Base-by-base conservation (phyloP, 129 eudicot species). In the Mikania micrantha region DNA sequence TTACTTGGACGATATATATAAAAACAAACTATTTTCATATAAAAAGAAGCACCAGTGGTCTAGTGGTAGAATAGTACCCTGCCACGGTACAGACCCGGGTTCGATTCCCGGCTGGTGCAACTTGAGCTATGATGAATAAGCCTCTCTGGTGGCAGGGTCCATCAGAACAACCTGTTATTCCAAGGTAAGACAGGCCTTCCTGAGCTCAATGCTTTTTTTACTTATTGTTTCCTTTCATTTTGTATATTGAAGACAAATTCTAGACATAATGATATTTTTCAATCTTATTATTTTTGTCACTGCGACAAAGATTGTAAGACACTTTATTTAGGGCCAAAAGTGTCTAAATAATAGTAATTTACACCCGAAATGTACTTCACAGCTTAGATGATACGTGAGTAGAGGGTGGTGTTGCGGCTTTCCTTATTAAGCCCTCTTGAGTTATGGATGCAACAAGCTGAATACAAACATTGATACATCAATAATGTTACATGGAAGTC, bases 1-100 rank as follows among this genome's bases (percentile, higher is more conserved):
- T n/a, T n/a, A n/a, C n/a, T n/a, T n/a, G n/a, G n/a, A n/a, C n/a
- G n/a, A n/a, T n/a, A n/a, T n/a, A n/a, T n/a, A n/a, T n/a, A n/a
- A n/a, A n/a, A n/a, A n/a, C n/a, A n/a, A n/a, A n/a, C n/a, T n/a
- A n/a, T n/a, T n/a, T n/a, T n/a, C 4, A 29, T 2, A 4, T 2
- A 29, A 29, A 29, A 2, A 29, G 4, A 29, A 4, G 62, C 62
- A 56, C 62, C 62, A 56, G 38, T 27, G 62, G 62, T 56, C 97
- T 87, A 87, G 91, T 82, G 97, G 97, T 90, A 87, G 91, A 90
- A 84, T 87, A 84, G 89, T 90, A 87, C 85, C 91, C 95, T 87
- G 91, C 91, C 97, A 59, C 64, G 41, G 64, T 59, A 87, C 95
- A 82, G 82, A 82, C 91, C 86, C 88, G 91, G 87, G 90, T 87